Evolutionary conservation across 2,329 filamentous ascomycete genomes (phyloP).

Genomic region (Torrubiellomyces zombiae): DNA sequence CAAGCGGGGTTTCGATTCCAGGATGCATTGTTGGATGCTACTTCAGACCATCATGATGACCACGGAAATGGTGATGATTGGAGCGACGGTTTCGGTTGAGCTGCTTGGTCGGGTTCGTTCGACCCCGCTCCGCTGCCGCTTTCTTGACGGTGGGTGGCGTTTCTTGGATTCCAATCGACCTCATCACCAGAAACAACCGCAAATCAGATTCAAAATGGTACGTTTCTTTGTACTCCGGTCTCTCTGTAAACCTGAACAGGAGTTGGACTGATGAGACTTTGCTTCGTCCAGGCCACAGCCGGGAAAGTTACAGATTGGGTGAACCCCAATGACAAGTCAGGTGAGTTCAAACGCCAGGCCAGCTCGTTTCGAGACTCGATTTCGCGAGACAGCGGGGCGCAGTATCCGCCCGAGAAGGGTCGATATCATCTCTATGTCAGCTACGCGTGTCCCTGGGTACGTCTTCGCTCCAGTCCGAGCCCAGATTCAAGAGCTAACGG

Average conservation of each 20-base stretch:
- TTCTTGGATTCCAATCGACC: too few relatives aligned
- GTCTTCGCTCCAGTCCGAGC: constrained; percentile 6
- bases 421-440: constrained; percentile 92
- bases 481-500: too few relatives aligned
- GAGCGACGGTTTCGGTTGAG: too few relatives aligned
- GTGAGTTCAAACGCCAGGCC: constrained; percentile 82
- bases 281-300: constrained; percentile 3
- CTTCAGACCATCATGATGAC: too few relatives aligned
- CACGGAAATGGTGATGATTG: too few relatives aligned
- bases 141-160: too few relatives aligned
- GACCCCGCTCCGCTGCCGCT: too few relatives aligned
- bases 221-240: background rate
- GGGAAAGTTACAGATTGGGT: constrained; percentile 62
- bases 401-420: constrained; percentile 72
- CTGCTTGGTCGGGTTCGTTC: too few relatives aligned
- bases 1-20: too few relatives aligned
- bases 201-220: constrained; percentile 3
- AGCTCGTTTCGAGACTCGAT: constrained; percentile 73
- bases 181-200: background rate
- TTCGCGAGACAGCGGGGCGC: constrained; percentile 50
- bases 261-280: background rate
- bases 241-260: too few relatives aligned
- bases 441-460: constrained; percentile 81
- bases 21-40: too few relatives aligned
- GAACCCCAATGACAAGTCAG: constrained; percentile 54